phyloP scores from a whole-genome alignment of 495 filamentous ascomycete species.

The Aspergillus funiculosus region DNA sequence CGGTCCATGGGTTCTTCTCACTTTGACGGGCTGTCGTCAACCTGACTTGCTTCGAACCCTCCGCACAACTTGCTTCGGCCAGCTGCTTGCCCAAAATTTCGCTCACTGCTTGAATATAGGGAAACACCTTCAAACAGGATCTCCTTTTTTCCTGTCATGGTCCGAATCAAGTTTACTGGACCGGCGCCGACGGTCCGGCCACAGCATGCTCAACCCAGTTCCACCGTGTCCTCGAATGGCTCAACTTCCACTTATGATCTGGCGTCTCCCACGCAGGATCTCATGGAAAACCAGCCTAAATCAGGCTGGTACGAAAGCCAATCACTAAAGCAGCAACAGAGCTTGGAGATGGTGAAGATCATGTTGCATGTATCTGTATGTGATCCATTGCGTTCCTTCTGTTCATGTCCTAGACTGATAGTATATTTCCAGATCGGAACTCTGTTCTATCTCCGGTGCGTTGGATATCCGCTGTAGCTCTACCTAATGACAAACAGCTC shows the following conservation, averaged over 20 bases:
- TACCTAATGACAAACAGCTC: background rate
- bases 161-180: constrained; percentile 24
- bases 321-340: constrained; percentile 35
- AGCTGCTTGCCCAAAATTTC: too few species aligned
- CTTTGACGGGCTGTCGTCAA: constrained; percentile 5
- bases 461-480: background rate
- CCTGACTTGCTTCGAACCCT: background rate
- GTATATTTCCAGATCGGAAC: constrained; percentile 22
- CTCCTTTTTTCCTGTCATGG: constrained; percentile 13
- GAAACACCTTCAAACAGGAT: too few species aligned
- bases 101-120: too few species aligned
- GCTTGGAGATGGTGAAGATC: constrained; percentile 45
- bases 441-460: constrained; percentile 30
- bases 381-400: constrained; percentile 1
- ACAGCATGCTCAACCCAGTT: constrained; percentile 10
- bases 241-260: background rate
- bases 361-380: constrained; percentile 39
- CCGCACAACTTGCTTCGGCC: background rate
- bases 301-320: constrained; percentile 4
- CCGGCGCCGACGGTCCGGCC: constrained; percentile 18
- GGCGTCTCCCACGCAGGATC: constrained; percentile 16
- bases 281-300: constrained; percentile 12
- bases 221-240: constrained; percentile 1
- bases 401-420: background rate
- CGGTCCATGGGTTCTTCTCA: constrained; percentile 11